These are phyloP conservation scores for Euptelea pleiosperma DNA, from an alignment of 164 flowering plant species.

Conservation along the genomic window DNA sequence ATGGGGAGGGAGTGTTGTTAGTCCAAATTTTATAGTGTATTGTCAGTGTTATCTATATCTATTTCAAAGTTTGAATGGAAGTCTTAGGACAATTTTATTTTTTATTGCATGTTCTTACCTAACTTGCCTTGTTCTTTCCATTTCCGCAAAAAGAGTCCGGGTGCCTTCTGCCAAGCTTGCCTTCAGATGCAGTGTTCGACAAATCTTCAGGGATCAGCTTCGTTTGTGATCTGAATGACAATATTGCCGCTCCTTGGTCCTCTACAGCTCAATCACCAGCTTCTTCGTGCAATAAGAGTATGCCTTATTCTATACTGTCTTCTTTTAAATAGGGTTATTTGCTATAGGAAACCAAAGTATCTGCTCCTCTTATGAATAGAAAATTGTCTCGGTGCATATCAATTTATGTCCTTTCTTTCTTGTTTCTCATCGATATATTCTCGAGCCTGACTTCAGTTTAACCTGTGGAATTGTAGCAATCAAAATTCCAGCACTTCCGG, in stretches of 20 bases:
- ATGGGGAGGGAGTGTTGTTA: too few relatives aligned
- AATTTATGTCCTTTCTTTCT: too few relatives aligned
- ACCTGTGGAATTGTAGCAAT: conserved; percentile 48
- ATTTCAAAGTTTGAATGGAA: too few relatives aligned
- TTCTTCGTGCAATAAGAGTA: conserved; percentile 90
- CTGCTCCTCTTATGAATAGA: background rate
- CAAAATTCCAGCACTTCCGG: conserved; percentile 91
- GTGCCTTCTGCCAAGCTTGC: conserved; percentile 93
- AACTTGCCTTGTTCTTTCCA: background rate
- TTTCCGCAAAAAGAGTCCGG: conserved; percentile 54
- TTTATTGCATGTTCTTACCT: background rate
- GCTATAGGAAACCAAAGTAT: background rate
- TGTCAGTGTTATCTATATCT: too few relatives aligned
- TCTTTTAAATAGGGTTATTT: too few relatives aligned
- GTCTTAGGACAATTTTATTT: too few relatives aligned
- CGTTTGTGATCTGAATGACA: conserved; percentile 92
- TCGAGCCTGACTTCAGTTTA: conserved; percentile 6
- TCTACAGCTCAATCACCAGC: conserved; percentile 45
- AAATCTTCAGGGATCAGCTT: conserved; percentile 67
- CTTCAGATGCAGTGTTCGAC: conserved; percentile 89
- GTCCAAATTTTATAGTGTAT: too few relatives aligned
- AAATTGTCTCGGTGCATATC: too few relatives aligned
- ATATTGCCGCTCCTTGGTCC: conserved; percentile 98
- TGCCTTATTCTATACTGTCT: conserved; percentile 9
- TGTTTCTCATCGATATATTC: too few relatives aligned